These are phyloP conservation scores for Calonectria fujianensis DNA, from an alignment of 2,329 filamentous ascomycete species.

Conservation along the genomic window DNA sequence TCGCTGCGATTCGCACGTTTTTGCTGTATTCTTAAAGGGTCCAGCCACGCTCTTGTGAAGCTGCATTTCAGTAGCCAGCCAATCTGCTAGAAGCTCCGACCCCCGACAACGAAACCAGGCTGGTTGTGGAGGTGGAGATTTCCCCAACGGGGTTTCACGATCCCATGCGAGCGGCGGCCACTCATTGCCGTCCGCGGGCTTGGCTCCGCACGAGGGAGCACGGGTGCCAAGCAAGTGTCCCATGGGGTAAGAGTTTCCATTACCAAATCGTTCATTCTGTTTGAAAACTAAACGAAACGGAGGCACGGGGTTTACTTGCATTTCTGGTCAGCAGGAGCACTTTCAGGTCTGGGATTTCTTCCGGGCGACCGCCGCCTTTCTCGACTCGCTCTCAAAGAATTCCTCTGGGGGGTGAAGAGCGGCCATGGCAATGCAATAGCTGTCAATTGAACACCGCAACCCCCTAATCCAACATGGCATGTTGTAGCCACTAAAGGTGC, in stretches of 20 bases:
- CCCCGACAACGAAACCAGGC: slow-evolving; percentile 8
- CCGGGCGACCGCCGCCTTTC: background rate
- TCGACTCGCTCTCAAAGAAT: too few species aligned
- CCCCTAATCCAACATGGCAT: background rate
- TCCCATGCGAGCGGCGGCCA: background rate
- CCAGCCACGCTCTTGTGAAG: background rate
- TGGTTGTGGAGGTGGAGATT: slow-evolving; percentile 15
- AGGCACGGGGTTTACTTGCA: background rate
- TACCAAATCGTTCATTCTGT: slow-evolving; percentile 1
- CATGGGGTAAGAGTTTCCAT: slow-evolving; percentile 23
- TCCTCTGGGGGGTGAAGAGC: too few species aligned
- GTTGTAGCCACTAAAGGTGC: background rate
- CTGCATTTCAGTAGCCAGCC: background rate
- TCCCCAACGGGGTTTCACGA: slow-evolving; percentile 10
- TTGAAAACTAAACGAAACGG: background rate
- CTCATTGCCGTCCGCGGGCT: background rate
- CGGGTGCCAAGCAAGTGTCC: slow-evolving; percentile 13
- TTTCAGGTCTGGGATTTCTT: background rate
- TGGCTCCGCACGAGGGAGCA: slow-evolving; percentile 8
- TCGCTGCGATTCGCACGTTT: too few species aligned
- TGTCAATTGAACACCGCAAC: background rate
- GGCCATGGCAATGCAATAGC: too few species aligned
- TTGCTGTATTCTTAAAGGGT: background rate
- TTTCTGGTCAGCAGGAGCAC: background rate
- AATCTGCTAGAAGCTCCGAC: background rate